These are phyloP conservation scores for Saccharomyces hybrid DNA, from an alignment of 1,139 yeast genomes.

Conservation along the genomic window DNA sequence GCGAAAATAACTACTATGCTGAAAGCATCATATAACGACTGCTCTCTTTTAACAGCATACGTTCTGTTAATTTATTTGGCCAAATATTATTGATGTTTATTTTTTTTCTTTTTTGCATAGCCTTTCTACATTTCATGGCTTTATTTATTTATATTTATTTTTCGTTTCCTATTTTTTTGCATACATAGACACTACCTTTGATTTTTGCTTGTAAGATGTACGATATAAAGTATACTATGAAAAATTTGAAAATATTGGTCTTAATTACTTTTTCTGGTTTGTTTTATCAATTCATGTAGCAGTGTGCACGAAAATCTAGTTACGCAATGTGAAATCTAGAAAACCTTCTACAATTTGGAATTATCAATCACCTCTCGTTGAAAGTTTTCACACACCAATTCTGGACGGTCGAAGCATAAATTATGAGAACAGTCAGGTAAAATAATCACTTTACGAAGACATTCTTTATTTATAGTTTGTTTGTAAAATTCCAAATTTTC, in stretches of 20 bases:
- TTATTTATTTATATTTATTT: neutral
- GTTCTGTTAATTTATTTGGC: conserved; percentile 2
- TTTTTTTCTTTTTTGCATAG: neutral
- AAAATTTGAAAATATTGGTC: neutral
- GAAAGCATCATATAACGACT: neutral
- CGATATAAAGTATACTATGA: too few relatives aligned
- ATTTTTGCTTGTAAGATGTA: neutral
- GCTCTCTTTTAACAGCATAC: neutral
- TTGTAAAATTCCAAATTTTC: conserved; percentile 9
- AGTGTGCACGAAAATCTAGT: neutral
- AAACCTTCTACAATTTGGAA: neutral
- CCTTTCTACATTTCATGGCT: neutral
- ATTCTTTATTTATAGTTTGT: conserved; percentile 6
- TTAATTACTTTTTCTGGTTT: neutral
- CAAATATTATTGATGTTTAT: neutral
- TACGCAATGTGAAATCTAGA: neutral
- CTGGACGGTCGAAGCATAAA: conserved; percentile 19
- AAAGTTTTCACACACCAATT: conserved; percentile 8
- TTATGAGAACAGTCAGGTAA: conserved; percentile 19
- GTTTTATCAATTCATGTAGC: neutral
- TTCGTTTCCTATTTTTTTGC: neutral
- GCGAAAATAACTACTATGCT: conserved; percentile 22
- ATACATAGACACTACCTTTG: neutral
- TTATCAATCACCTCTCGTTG: conserved; percentile 2
- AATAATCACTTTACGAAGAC: neutral